Evolutionary conservation across 1,284 basidiomycete species (phyloP), one percentile per base, ranked within the genome.

Genomic region (Pseudozyma sp.): DNA sequence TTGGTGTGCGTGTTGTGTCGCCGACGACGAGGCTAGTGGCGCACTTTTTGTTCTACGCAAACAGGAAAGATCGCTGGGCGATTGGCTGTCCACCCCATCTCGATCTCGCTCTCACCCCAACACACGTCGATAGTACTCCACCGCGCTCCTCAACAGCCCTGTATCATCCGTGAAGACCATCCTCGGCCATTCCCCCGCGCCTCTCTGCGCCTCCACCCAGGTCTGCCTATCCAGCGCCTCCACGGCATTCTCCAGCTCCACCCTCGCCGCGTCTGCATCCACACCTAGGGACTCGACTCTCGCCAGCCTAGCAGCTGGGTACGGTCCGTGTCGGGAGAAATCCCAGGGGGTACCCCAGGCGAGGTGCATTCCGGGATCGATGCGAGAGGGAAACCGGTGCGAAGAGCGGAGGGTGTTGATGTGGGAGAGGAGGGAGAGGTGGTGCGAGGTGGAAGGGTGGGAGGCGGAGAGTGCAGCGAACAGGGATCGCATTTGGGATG

Each of bases 171-270:
- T 64, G 24, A 43, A 64, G 5, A 39, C 48, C 39, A 42, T 35
- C n/a, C 33, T 29, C 17, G 11, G 4, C 13, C 14, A 17, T 31
- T 33, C 39, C 1, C 34, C 42, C 7, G 39, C 13, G 8, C 19
- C 7, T 7, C 19, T 6, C 8, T 10, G 7, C 43, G 29, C 31
- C 29, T 53, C 39, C 4, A 19, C 4, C 19, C 30, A 29, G 2
- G 11, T 30, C 42, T 67, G 64, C 4, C 24, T 6, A 19, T 57
- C 54, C n/a, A 54, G 46, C 14, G 65, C 65, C 3, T 49, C 46
- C 39, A 68, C 4, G n/a, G 64, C 64, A n/a, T 67, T 67, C 10
- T 53, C 49, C 30, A 67, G 5, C 34, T 67, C 64, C 6, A 16
- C 16, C 45, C 43, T n/a, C n/a, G 52, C 1, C 5, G 34, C 50